phyloP scores from a whole-genome alignment of 805 yeast species.

The Millerago galiae region DNA sequence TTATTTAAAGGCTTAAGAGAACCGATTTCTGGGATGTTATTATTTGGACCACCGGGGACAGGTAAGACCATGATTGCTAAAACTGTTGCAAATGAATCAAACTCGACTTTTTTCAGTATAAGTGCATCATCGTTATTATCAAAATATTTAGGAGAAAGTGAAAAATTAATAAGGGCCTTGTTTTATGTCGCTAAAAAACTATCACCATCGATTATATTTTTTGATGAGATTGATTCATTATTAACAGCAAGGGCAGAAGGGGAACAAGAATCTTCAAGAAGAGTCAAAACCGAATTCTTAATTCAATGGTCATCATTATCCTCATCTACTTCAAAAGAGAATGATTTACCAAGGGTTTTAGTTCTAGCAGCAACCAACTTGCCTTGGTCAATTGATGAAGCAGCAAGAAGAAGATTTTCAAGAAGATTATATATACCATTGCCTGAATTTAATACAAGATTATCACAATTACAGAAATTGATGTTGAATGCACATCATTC shows the following conservation, averaged over 20 bases:
- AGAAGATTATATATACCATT: slow-evolving; percentile 89
- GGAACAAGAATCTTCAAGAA: slow-evolving; percentile 81
- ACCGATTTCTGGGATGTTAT: slow-evolving; percentile 92
- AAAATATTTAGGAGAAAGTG: slow-evolving; percentile 86
- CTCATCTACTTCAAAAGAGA: slow-evolving; percentile 69
- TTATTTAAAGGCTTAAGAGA: slow-evolving; percentile 84
- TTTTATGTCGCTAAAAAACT: slow-evolving; percentile 78
- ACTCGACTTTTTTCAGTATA: slow-evolving; percentile 86
- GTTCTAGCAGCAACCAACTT: slow-evolving; percentile 92
- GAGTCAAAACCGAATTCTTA: slow-evolving; percentile 88
- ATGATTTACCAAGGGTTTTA: slow-evolving; percentile 57
- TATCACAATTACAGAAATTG: slow-evolving; percentile 61
- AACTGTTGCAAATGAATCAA: slow-evolving; percentile 93
- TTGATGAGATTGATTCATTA: slow-evolving; percentile 92
- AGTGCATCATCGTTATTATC: slow-evolving; percentile 88
- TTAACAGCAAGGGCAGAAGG: slow-evolving; percentile 65
- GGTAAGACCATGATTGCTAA: slow-evolving; percentile 97
- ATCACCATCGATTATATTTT: slow-evolving; percentile 90
- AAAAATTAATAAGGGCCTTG: slow-evolving; percentile 83
- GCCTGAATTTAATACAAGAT: slow-evolving; percentile 81
- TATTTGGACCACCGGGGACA: slow-evolving; percentile 99
- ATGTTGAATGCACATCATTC: slow-evolving; percentile 68
- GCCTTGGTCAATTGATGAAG: slow-evolving; percentile 98
- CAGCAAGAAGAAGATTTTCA: slow-evolving; percentile 89
- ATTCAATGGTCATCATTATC: slow-evolving; percentile 94